Conservation (phyloP, 1,284 basidiomycete species). For the Rhodotorula sp. region DNA sequence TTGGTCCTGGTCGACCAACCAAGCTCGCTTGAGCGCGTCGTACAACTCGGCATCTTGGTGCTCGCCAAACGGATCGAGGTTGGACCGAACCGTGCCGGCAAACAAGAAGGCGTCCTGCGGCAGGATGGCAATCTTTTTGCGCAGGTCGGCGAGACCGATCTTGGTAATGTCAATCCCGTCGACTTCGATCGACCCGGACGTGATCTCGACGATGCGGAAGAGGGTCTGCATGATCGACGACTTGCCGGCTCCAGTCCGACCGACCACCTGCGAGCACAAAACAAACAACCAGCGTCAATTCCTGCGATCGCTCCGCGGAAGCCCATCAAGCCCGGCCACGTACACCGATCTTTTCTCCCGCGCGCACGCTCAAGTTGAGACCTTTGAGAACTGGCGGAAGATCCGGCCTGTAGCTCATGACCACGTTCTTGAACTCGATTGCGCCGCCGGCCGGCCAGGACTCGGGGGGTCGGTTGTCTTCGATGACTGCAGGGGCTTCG, state of each 20-base stretch:
- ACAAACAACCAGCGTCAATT: no score
- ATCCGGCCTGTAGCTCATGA: conserved; percentile 41
- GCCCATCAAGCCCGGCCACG: conserved; percentile 46
- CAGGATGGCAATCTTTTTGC: conserved; percentile 61
- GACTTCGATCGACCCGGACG: conserved; percentile 45
- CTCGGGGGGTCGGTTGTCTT: conserved; percentile 58
- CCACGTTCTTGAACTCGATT: conserved; percentile 49
- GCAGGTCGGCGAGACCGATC: conserved; percentile 54
- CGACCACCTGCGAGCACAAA: background rate
- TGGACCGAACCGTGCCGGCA: conserved; percentile 59
- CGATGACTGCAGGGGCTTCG: conserved; percentile 69
- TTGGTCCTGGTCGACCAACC: conserved; percentile 41
- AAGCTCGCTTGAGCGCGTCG: conserved; percentile 46
- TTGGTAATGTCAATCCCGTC: conserved; percentile 54
- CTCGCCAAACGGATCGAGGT: conserved; percentile 67
- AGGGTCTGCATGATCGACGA: conserved; percentile 68
- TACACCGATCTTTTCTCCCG: conserved; percentile 57
- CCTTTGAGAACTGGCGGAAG: conserved; percentile 58
- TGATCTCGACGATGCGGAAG: conserved; percentile 53
- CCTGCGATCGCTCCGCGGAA: background rate
- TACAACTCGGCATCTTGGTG: conserved; percentile 52
- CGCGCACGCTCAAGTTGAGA: conserved; percentile 56
- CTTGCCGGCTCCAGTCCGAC: conserved; percentile 48
- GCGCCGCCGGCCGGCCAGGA: conserved; percentile 62
- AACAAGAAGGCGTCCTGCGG: conserved; percentile 77